Conservation (phyloP, 176 grass and related monocot species). For the Paspalum notatum region DNA sequence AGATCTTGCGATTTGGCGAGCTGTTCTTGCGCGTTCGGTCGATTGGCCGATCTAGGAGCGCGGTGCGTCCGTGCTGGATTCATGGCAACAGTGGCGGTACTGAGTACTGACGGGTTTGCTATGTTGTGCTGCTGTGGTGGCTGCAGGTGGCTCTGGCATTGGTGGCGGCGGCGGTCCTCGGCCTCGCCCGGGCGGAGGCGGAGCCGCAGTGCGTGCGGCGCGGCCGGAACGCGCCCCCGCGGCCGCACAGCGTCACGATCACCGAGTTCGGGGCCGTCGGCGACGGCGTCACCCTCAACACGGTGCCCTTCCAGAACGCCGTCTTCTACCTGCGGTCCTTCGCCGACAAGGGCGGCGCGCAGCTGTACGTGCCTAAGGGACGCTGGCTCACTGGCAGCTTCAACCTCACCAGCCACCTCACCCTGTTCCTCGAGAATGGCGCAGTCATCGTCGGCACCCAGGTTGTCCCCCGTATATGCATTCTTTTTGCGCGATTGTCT, state of each 20-base stretch:
- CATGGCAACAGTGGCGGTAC: background rate
- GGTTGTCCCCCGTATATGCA: slow-evolving; percentile 38
- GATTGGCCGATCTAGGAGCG: background rate
- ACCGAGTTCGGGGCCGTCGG: slow-evolving; percentile 90
- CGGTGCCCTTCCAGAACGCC: slow-evolving; percentile 89
- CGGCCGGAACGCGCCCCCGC: slow-evolving; percentile 1
- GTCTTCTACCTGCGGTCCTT: slow-evolving; percentile 91
- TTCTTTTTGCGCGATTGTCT: background rate
- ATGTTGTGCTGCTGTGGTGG: slow-evolving; percentile 36
- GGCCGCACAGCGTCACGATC: slow-evolving; percentile 81
- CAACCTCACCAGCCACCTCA: slow-evolving; percentile 86
- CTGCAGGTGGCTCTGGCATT: slow-evolving; percentile 58
- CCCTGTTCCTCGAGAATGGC: slow-evolving; percentile 82
- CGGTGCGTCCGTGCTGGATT: slow-evolving; percentile 33
- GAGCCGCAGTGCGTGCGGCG: slow-evolving; percentile 14
- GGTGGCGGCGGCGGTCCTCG: slow-evolving; percentile 14
- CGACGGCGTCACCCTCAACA: slow-evolving; percentile 76
- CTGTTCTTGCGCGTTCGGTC: background rate
- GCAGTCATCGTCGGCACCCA: slow-evolving; percentile 69
- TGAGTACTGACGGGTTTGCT: slow-evolving; percentile 29
- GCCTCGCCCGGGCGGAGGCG: slow-evolving; percentile 23
- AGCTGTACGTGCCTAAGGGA: slow-evolving; percentile 89
- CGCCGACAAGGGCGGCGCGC: slow-evolving; percentile 88
- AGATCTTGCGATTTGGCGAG: slow-evolving; percentile 32
- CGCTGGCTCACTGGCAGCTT: slow-evolving; percentile 93